Percentiles rank a stretch among this genome's conserved stretches.
These are phyloP conservation scores for Acrocalymma vagum DNA, from an alignment of 2,329 filamentous ascomycete species.

Conservation along the genomic window DNA sequence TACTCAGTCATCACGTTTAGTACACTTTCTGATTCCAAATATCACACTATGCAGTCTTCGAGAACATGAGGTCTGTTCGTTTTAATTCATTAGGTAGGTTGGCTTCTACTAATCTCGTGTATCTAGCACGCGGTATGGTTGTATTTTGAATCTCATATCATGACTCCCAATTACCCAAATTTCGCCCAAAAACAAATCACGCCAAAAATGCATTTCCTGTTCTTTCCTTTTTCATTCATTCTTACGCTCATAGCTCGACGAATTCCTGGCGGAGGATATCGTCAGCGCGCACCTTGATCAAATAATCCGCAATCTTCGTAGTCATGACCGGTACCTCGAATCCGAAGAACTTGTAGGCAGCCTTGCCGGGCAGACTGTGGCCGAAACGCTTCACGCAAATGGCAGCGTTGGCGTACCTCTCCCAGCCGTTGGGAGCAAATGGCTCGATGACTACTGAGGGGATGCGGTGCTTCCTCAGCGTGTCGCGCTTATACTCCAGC, in stretches of 20 bases:
- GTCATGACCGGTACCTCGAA: constrained; percentile 59
- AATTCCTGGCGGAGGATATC: constrained; percentile 42
- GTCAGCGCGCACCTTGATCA: constrained; percentile 47
- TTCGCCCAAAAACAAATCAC: too few relatives aligned
- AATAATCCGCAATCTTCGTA: constrained; percentile 46
- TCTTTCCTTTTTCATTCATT: too few relatives aligned
- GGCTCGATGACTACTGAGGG: constrained; percentile 68
- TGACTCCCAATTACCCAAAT: too few relatives aligned
- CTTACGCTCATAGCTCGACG: constrained; percentile 38
- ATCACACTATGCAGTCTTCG: too few relatives aligned
- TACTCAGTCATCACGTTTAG: too few relatives aligned
- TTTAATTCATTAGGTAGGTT: too few relatives aligned
- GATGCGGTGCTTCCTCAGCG: constrained; percentile 53
- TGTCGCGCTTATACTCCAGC: constrained; percentile 55
- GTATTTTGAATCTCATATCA: too few relatives aligned
- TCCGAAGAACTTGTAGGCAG: constrained; percentile 65
- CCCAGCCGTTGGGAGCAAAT: constrained; percentile 67
- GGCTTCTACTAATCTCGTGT: too few relatives aligned
- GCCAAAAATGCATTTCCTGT: too few relatives aligned
- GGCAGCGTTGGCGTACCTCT: constrained; percentile 67
- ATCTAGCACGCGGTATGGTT: too few relatives aligned
- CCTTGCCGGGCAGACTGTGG: constrained; percentile 63
- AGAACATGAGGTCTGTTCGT: too few relatives aligned
- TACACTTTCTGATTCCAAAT: too few relatives aligned
- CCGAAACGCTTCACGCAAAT: constrained; percentile 64